These are phyloP conservation scores for Ceratocystis eucalypticola DNA, from an alignment of 2,329 filamentous ascomycete genomes.

Conservation along the genomic window DNA sequence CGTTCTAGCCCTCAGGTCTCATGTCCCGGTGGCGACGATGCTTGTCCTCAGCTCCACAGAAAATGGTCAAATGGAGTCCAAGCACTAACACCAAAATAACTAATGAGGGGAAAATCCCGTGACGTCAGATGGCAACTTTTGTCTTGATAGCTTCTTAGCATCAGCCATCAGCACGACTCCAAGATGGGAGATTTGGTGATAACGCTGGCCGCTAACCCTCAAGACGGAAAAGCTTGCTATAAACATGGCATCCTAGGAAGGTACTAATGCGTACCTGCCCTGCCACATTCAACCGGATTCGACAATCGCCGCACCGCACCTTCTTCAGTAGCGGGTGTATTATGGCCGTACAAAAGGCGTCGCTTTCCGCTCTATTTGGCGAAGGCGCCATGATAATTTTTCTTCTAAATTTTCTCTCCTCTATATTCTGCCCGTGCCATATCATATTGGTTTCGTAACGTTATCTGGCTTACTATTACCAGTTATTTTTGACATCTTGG, in stretches of 20 bases:
- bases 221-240: background rate
- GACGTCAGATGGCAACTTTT: conserved; percentile 6
- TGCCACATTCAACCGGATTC: background rate
- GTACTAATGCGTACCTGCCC: background rate
- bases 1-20: background rate
- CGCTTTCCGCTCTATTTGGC: background rate
- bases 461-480: conserved; percentile 1
- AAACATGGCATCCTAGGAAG: background rate
- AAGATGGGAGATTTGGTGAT: background rate
- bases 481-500: background rate
- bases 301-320: background rate
- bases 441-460: background rate
- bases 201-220: background rate
- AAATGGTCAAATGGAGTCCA: background rate
- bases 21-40: background rate
- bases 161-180: conserved; percentile 7
- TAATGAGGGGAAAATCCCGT: background rate
- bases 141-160: background rate
- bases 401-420: background rate
- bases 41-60: background rate
- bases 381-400: background rate
- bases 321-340: background rate
- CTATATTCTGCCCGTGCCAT: background rate
- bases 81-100: background rate
- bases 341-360: conserved; percentile 8